phyloP scores from a whole-genome alignment of 176 grass and related monocot species.

The Dendrocalamus sinicus region DNA sequence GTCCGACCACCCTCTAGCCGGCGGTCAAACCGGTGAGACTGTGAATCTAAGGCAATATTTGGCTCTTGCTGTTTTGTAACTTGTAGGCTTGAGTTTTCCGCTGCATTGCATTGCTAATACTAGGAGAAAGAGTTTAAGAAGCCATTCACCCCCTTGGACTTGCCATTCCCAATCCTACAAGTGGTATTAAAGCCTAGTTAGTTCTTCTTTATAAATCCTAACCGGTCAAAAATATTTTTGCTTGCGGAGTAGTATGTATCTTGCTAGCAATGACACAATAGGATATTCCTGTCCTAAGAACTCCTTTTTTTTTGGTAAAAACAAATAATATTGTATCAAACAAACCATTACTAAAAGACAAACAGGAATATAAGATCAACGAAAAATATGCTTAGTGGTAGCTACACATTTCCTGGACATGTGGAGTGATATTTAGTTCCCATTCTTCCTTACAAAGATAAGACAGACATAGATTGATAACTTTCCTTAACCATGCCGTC shows the following conservation, averaged over 20 bases:
- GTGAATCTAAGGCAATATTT: too few species aligned
- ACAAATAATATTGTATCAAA: neutral
- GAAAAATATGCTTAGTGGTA: neutral
- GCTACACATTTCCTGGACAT: neutral
- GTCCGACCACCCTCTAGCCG: too few species aligned
- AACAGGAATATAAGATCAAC: neutral
- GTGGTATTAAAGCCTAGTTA: too few species aligned
- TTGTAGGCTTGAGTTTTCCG: too few species aligned
- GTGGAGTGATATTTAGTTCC: neutral
- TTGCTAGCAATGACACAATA: neutral
- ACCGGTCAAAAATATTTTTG: neutral
- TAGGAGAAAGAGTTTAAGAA: too few species aligned
- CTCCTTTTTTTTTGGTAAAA: neutral
- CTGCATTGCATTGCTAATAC: too few species aligned
- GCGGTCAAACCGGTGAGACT: too few species aligned
- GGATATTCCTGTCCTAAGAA: neutral
- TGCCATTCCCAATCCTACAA: too few species aligned
- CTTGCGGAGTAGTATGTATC: neutral
- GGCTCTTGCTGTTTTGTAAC: too few species aligned
- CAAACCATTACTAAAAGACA: neutral
- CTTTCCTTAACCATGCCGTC: neutral
- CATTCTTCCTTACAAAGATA: neutral
- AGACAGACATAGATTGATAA: neutral
- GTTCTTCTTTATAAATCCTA: too few species aligned
- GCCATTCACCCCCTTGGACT: too few species aligned